Conservation (phyloP, 2,329 filamentous ascomycete species). For the Hypoxylon sp. region DNA sequence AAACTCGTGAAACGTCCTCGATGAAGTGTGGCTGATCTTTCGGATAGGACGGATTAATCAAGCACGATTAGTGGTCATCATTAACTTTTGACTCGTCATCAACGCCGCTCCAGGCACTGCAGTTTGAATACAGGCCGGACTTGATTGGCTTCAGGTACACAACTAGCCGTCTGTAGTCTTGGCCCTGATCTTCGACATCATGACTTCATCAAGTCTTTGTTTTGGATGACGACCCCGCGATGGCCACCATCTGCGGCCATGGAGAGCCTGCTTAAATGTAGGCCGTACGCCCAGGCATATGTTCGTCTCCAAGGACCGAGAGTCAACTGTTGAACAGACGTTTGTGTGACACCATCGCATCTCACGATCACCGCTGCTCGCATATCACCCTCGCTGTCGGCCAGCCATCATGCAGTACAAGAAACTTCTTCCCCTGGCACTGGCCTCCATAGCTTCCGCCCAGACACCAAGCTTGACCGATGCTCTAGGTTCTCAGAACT, state of each 20-base stretch:
- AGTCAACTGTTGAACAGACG: neutral
- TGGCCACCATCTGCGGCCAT: constrained; percentile 9
- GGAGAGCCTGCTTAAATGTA: constrained; percentile 29
- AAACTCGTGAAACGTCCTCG: constrained; percentile 15
- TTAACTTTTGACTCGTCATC: constrained; percentile 33
- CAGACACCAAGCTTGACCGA: constrained; percentile 43
- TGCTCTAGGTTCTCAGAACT: constrained; percentile 44
- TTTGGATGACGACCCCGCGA: constrained; percentile 18
- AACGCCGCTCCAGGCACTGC: constrained; percentile 13
- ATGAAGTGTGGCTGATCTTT: constrained; percentile 24
- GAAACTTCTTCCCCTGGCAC: constrained; percentile 23
- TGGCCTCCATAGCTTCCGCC: constrained; percentile 37
- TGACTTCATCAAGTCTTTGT: constrained; percentile 41
- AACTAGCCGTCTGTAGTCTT: constrained; percentile 27
- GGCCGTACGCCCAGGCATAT: neutral
- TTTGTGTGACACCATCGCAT: constrained; percentile 3
- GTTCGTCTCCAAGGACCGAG: neutral
- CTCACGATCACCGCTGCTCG: neutral
- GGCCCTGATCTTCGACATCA: constrained; percentile 37
- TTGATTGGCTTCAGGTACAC: constrained; percentile 34
- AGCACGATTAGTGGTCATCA: constrained; percentile 18
- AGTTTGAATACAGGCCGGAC: constrained; percentile 7
- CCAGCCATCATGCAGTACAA: constrained; percentile 41
- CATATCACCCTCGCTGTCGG: neutral
- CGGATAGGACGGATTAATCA: constrained; percentile 34